A percentile compares a stretch with the other conserved stretches of the same genome.
Conservation (phyloP, 2,329 filamentous ascomycete species). For the Hypomyces rosellus region DNA sequence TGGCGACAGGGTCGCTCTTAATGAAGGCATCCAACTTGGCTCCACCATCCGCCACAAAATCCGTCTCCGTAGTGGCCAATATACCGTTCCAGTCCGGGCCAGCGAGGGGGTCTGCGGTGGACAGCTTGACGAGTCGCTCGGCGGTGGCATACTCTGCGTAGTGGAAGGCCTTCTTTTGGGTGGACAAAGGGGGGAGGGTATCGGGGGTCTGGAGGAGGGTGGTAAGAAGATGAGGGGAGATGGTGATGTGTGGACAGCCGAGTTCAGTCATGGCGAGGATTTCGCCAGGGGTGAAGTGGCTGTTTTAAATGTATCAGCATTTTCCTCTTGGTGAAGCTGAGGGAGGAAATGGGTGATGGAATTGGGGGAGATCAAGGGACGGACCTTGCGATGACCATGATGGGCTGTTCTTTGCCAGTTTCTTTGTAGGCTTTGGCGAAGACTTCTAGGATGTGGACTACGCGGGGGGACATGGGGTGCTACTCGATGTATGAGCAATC, state of each 20-base stretch:
- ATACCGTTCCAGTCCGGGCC: conserved; percentile 30
- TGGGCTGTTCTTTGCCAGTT: conserved; percentile 15
- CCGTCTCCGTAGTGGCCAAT: conserved; percentile 31
- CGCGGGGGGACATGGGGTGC: conserved; percentile 16
- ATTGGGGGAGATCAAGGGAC: background rate
- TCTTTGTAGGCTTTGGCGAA: conserved; percentile 11
- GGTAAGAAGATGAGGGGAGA: conserved; percentile 11
- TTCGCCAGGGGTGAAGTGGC: conserved; percentile 14
- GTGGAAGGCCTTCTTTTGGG: conserved; percentile 3
- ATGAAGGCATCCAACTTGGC: conserved; percentile 23
- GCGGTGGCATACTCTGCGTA: conserved; percentile 20
- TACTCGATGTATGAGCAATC: background rate
- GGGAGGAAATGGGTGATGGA: background rate
- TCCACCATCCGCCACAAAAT: conserved; percentile 39
- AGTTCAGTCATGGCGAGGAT: conserved; percentile 16
- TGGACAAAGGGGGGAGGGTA: conserved; percentile 1
- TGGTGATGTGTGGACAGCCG: conserved; percentile 16
- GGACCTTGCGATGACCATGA: conserved; percentile 16
- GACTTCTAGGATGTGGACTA: conserved; percentile 15
- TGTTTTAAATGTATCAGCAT: conserved; percentile 2
- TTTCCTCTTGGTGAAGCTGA: background rate
- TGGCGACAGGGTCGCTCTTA: conserved; percentile 26
- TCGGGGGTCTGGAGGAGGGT: conserved; percentile 14
- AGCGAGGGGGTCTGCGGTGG: conserved; percentile 32
- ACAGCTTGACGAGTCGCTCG: conserved; percentile 25